phyloP scores from a whole-genome alignment of 306 rosid species.

The Vigna reflexopilosa region DNA sequence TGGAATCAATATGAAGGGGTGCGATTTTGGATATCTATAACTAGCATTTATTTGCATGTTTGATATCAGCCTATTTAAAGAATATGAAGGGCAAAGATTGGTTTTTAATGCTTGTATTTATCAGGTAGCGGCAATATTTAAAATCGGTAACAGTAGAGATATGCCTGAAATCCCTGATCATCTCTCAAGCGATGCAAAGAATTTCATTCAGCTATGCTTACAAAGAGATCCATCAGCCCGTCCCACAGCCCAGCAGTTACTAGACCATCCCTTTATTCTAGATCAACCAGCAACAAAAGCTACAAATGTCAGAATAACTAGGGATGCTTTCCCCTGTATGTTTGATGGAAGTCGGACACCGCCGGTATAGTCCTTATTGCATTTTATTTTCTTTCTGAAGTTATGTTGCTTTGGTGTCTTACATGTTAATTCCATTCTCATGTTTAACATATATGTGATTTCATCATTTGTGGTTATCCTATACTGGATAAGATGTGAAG shows the following conservation, averaged over 20 bases:
- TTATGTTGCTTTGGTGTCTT: constrained; percentile 36
- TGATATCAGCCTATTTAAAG: constrained; percentile 29
- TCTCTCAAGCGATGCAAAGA: constrained; percentile 86
- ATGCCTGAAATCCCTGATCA: constrained; percentile 90
- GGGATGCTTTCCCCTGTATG: constrained; percentile 75
- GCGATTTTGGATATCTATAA: constrained; percentile 50
- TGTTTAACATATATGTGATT: constrained; percentile 6
- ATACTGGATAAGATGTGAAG: neutral
- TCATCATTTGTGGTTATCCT: neutral
- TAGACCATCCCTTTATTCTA: constrained; percentile 85
- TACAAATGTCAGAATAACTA: constrained; percentile 65
- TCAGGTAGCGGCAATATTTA: constrained; percentile 98
- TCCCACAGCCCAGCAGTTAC: constrained; percentile 67
- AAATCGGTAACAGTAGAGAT: constrained; percentile 97
- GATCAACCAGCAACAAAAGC: constrained; percentile 75
- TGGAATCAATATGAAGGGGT: constrained; percentile 99
- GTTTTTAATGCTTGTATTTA: constrained; percentile 43
- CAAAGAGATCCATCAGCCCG: constrained; percentile 85
- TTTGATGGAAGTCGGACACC: constrained; percentile 92
- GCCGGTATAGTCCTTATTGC: constrained; percentile 64
- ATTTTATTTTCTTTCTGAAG: constrained; percentile 28
- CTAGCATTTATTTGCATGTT: constrained; percentile 21
- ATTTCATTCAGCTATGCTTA: constrained; percentile 78
- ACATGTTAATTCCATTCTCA: neutral
- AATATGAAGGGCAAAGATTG: constrained; percentile 40